Evolutionary conservation across 2,329 filamentous ascomycete species (phyloP), one percentile per base, ranked within the genome.

Genomic region (Basipetospora chlamydospora): DNA sequence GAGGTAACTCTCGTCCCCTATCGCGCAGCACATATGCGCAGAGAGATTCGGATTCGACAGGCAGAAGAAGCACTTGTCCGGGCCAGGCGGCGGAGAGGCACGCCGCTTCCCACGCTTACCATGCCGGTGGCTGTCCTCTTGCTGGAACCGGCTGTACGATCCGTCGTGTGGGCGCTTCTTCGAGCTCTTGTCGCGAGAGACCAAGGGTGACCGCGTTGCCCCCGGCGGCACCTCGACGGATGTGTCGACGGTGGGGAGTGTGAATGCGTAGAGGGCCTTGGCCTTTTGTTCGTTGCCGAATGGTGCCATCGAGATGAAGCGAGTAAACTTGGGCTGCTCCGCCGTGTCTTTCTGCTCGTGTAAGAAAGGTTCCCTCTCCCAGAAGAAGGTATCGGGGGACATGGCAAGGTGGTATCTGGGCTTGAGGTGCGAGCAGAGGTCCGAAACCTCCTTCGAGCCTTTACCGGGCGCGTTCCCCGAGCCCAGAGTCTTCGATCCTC

Each of bases 41-140:
- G 82, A 80, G 30, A 90, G 64, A 42, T 80, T 80, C 5, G 81
- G 75, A 54, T 93, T 95, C 5, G 84, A 87, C 9, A 98, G 68
- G 53, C 90, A 98, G 63, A 98, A 96, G 64, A 90, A 98, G 60
- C 90, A 98, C 49, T 80, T 71, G 36, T 79, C 77, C 2, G 84
- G 85, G 0, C 77, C 75, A 0, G 75, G 76, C 6, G 73, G 75
- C 10, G 77, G 75, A 5, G 66, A 49, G 53, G 57, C 39, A 26
- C 54, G 59, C 2, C 59, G 59, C 11, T 64, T 63, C 47, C 67
- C 68, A 29, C 59, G 55, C 8, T 60, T 57, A 10, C 63, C 58
- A 29, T 60, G 55, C 26, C 60, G 53, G 32, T 64, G 55, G 32
- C 67, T 50, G 20, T 58, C 57, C 10, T 55, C 58, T 37, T 61